phyloP scores from a whole-genome alignment of 257 asterid genomes.

The Primulina eburnea region DNA sequence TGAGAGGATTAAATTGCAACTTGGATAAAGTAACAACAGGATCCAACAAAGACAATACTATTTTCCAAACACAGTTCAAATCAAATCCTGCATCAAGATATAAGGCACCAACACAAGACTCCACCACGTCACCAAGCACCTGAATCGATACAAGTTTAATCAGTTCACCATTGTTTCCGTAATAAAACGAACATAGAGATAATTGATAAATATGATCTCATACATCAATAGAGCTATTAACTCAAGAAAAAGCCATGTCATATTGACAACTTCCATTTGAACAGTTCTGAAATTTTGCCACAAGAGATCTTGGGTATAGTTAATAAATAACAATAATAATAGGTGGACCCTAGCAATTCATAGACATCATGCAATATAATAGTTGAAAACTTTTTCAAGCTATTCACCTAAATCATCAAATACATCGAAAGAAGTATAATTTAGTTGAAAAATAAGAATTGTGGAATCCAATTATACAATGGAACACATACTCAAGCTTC shows the following conservation, averaged over 20 bases:
- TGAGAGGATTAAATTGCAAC: conserved; percentile 59
- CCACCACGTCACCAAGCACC: conserved; percentile 97
- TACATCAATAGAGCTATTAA: neutral
- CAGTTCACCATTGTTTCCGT: conserved; percentile 26
- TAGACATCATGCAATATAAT: conserved; percentile 6
- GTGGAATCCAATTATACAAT: neutral
- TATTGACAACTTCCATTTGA: conserved; percentile 8
- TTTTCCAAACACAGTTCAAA: conserved; percentile 65
- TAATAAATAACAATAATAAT: neutral
- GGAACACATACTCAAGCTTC: conserved; percentile 7
- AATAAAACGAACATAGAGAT: neutral
- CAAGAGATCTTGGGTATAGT: conserved; percentile 1
- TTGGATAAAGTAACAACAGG: conserved; percentile 60
- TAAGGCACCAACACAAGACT: conserved; percentile 87
- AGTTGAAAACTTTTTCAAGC: neutral
- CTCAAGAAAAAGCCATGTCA: neutral
- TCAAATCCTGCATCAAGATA: conserved; percentile 81
- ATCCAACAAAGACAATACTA: conserved; percentile 60
- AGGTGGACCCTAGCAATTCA: conserved; percentile 4
- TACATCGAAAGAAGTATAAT: conserved; percentile 3
- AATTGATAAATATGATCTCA: neutral
- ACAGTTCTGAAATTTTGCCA: conserved; percentile 4
- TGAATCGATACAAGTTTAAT: conserved; percentile 41
- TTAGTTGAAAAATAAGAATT: conserved; percentile 12
- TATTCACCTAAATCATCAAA: conserved; percentile 3